Evolutionary conservation across 441 rosid genomes (phyloP), one percentile per base, ranked within the genome.

Genomic region (Pelargonium cotyledonis): DNA sequence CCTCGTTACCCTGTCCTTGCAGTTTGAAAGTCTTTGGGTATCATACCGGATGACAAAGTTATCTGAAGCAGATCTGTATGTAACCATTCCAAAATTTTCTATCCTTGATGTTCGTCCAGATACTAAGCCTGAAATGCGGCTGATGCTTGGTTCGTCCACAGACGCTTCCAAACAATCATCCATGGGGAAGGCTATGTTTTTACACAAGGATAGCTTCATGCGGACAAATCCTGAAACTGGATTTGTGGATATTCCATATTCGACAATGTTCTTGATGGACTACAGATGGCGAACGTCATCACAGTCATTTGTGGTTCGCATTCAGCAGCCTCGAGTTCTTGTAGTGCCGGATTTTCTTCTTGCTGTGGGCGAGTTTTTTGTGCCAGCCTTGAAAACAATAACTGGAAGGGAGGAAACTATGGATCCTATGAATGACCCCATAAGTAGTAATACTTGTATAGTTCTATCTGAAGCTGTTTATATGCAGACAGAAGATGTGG

Each of bases 1-100:
- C 61, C 29, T 75, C 71, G 8, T 57, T 40, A 76, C 47, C 70
- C 71, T 78, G 72, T 72, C 69, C 71, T 72, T 79, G 81, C 88
- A 95, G 99, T 85, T 95, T 73, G 98, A 95, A 84, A 95, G 95
- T 69, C 88, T 95, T 71, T 95, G 99, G 99, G 95, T 92, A 67
- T 85, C 91, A 74, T 95, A 90, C 77, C 81, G 98, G 55, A 85
- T 83, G 89, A 90, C 99, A 71, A 92, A 98, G 44, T 81, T 86
- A 71, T 87, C 94, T 55, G 99, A 95, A 83, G 85, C 91, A 68
- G 98, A 95, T 83, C 90, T 95, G 67, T 92, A 95, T 73, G 80
- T 95, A 57, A 92, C 97, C 6, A 79, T 95, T 82, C 94, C 97
- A 46, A 92, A 84, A 73, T 87, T 95, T 80, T 92, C 98, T 70